Base-by-base conservation (phyloP, 805 yeast species). In the Suhomyces canberraensis region DNA sequence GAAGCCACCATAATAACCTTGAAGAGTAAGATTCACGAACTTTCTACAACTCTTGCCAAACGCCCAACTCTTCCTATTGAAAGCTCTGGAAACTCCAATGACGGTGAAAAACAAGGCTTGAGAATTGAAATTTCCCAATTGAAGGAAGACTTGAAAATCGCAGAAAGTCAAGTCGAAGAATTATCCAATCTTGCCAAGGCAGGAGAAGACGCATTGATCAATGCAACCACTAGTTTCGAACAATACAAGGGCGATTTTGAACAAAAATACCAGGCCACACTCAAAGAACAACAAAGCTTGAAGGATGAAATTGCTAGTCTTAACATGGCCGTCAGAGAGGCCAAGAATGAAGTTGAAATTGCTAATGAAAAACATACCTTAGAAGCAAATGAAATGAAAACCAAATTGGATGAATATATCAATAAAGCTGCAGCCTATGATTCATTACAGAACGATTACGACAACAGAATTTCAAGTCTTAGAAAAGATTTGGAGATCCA, bases 181-280 rank as follows among this genome's bases (percentile, higher is more conserved):
- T 75, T 81, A 52, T 76, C 79, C 39, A 65, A 64, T n/a, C 70
- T 86, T 27, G 79, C 89, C 0, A 60, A 61, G 35, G 77, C 84
- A 11, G 77, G 87, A 3, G 95, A 86, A 51, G 76, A 74, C 35
- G 78, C 89, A 4, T 64, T 86, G 25, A 58, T 63, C 25, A 66
- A 71, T 31, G 64, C 85, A 41, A 78, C 76, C 19, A 61, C 64
- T 15, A 65, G 81, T 1, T 82, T 73, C 52, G 86, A 66, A 19
- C 49, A 53, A n/a, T 60, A 51, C 30, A 64, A 52, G 37, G 34
- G 16, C 5, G 59, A 62, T 6, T 37, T 49, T 11, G 62, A 62
- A 3, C 37, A 41, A 2, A 54, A 51, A 25, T 40, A 50, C 25
- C 33, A 46, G 8, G 29, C 40, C 6, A 44, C 66, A 22, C 31